Evolutionary conservation across 352 stramenopile genomes (phyloP).

Genomic region (Blastocystis sp.): DNA sequence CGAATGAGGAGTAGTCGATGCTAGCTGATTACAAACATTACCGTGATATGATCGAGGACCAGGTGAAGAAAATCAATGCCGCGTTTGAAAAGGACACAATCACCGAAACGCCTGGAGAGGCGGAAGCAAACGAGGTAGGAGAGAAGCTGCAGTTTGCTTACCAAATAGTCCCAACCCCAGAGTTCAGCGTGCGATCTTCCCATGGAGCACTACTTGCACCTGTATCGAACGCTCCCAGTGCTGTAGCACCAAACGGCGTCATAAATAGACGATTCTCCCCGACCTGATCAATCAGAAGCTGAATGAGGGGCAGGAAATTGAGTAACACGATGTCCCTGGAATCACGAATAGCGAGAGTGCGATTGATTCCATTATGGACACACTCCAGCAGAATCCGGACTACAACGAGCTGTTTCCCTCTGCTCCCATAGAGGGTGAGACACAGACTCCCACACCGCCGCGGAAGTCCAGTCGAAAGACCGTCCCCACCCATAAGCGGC

Average conservation of each 20-base stretch:
- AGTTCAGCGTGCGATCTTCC: not conserved
- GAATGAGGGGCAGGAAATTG: not conserved
- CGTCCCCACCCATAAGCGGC: not conserved
- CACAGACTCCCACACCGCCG: not conserved
- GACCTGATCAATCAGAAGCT: slow-evolving; percentile 49
- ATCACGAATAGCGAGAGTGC: slow-evolving; percentile 13
- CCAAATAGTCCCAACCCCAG: not conserved
- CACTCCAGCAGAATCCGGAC: not conserved
- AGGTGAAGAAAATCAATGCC: not conserved
- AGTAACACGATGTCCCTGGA: not conserved
- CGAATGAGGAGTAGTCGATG: not conserved
- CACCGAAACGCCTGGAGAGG: not conserved
- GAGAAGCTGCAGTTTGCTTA: not conserved
- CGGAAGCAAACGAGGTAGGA: not conserved
- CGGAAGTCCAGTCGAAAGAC: not conserved
- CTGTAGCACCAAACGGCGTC: not conserved
- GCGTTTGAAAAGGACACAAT: not conserved
- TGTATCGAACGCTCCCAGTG: slow-evolving; percentile 54
- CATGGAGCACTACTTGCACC: slow-evolving; percentile 46
- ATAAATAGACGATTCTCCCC: slow-evolving; percentile 41
- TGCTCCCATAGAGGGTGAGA: not conserved
- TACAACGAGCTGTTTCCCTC: not conserved
- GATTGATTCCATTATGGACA: slow-evolving; percentile 29
- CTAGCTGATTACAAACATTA: slow-evolving; percentile 40
- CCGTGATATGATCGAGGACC: slow-evolving; percentile 38